Conservation (phyloP, 176 grass and related monocot genomes). For the Musa beccarii region DNA sequence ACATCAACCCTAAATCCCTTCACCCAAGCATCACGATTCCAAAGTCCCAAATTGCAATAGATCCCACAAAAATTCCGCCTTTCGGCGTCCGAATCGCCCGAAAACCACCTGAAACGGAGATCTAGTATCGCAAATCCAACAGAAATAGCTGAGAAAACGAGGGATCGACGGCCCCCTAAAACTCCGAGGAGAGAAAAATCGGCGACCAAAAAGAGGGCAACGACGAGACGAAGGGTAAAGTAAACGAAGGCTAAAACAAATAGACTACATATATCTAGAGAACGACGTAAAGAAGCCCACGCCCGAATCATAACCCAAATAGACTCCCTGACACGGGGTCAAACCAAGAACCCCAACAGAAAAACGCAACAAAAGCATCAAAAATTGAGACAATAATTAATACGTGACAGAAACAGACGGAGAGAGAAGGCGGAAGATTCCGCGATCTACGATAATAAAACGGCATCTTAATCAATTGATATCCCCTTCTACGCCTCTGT, state of each 20-base stretch:
- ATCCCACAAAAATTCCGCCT: neutral
- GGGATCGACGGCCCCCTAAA: neutral
- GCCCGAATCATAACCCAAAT: constrained; percentile 4
- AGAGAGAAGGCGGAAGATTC: too few species aligned
- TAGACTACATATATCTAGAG: neutral
- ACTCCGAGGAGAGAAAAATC: neutral
- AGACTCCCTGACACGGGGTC: neutral
- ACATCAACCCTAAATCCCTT: neutral
- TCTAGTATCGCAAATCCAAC: too few species aligned
- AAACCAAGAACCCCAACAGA: neutral
- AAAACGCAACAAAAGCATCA: too few species aligned
- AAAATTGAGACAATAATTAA: too few species aligned
- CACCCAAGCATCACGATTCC: neutral
- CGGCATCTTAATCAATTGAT: too few species aligned
- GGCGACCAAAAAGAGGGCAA: neutral
- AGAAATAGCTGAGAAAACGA: too few species aligned
- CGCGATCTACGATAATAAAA: too few species aligned
- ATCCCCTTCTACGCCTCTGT: too few species aligned
- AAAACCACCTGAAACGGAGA: neutral
- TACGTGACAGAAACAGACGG: too few species aligned
- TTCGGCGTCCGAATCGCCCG: neutral
- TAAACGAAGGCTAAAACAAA: neutral
- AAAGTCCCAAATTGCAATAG: neutral
- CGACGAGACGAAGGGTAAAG: neutral
- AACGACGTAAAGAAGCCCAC: neutral